Evolutionary conservation across 768 basidiomycete species (phyloP).

Genomic region (Xerocomellus dryophilus): DNA sequence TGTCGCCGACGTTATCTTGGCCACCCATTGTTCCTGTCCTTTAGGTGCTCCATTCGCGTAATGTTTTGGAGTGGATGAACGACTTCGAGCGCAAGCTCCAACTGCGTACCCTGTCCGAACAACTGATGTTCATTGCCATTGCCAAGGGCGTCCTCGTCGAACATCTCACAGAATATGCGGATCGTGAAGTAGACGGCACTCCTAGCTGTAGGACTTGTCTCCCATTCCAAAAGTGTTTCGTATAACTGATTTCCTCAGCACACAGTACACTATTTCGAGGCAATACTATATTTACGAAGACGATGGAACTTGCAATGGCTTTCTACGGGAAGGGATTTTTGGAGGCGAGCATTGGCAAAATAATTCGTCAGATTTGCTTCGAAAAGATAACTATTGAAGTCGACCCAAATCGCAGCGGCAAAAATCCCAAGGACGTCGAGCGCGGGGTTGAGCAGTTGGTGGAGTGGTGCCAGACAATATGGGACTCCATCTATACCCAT

Average conservation of each 20-base stretch:
- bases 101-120: constrained; percentile 57
- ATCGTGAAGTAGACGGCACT: constrained; percentile 68
- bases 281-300: constrained; percentile 66
- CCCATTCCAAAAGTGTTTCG: neutral
- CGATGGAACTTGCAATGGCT: constrained; percentile 77
- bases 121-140: constrained; percentile 66
- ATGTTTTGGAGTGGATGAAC: constrained; percentile 70
- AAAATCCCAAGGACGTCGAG: constrained; percentile 58
- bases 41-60: constrained; percentile 48
- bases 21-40: neutral
- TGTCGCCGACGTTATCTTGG: neutral
- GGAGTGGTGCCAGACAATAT: constrained; percentile 76
- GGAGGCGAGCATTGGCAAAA: constrained; percentile 71
- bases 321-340: constrained; percentile 79
- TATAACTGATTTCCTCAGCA: constrained; percentile 40
- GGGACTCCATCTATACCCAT: constrained; percentile 76
- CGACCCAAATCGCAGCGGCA: constrained; percentile 67
- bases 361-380: constrained; percentile 64
- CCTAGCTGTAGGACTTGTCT: constrained; percentile 51
- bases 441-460: constrained; percentile 67
- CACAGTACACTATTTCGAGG: constrained; percentile 74
- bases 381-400: constrained; percentile 82
- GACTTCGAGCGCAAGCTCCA: constrained; percentile 67
- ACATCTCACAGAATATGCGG: constrained; percentile 67
- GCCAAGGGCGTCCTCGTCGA: constrained; percentile 63